A percentile compares a stretch with the other conserved stretches of the same genome.
Evolutionary conservation across 164 flowering plant species (phyloP).

Genomic region (Chimonanthus praecox): DNA sequence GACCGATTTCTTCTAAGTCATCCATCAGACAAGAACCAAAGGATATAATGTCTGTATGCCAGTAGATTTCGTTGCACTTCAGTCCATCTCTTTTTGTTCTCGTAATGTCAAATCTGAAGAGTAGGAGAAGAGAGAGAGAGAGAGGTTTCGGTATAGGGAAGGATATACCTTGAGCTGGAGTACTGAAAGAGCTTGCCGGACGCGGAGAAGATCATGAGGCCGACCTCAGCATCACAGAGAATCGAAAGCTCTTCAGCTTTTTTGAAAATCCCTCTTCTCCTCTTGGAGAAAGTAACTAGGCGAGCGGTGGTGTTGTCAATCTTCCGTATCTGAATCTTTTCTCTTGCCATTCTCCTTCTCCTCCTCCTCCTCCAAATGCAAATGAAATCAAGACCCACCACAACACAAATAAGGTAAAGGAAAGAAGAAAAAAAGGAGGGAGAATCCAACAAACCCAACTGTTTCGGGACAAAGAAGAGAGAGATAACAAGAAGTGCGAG

Average conservation of each 20-base stretch:
- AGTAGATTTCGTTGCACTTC: background rate
- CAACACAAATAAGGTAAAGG: background rate
- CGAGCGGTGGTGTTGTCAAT: slow-evolving; percentile 52
- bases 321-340: slow-evolving; percentile 62
- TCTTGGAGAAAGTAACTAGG: slow-evolving; percentile 61
- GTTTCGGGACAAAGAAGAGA: background rate
- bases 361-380: background rate
- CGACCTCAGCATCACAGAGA: slow-evolving; percentile 64
- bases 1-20: background rate
- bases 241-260: slow-evolving; percentile 59
- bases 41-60: background rate
- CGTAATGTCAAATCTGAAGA: background rate
- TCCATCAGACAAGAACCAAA: background rate
- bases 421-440: background rate
- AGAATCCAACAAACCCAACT: background rate
- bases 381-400: background rate
- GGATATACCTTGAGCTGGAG: slow-evolving; percentile 40
- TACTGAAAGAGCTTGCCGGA: slow-evolving; percentile 55
- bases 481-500: background rate
- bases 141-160: background rate
- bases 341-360: slow-evolving; percentile 33
- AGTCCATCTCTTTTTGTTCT: background rate
- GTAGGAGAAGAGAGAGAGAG: background rate
- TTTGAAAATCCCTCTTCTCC: slow-evolving; percentile 62
- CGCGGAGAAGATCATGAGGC: slow-evolving; percentile 49